Percentiles rank a stretch among this genome's conserved stretches.
Evolutionary conservation across 2,329 filamentous ascomycete genomes (phyloP).

Genomic region (Alternaria longipes): DNA sequence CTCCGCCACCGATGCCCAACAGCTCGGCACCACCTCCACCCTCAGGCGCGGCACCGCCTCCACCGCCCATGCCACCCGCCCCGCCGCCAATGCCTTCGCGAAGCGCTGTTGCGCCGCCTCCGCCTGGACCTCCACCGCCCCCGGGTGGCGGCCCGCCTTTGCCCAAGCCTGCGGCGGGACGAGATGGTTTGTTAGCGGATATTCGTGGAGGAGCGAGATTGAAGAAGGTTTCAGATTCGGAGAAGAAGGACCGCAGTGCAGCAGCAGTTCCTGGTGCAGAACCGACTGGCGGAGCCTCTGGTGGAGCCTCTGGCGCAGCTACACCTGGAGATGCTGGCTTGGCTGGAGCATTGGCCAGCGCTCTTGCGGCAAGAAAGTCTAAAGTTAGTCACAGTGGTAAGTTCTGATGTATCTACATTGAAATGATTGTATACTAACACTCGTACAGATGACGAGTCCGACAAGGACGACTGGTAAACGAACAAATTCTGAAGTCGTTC

Average conservation of each 20-base stretch:
- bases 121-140: constrained; percentile 47
- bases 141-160: constrained; percentile 32
- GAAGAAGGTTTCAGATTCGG: constrained; percentile 76
- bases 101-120: constrained; percentile 39
- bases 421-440: constrained; percentile 37
- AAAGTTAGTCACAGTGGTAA: constrained; percentile 96
- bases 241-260: constrained; percentile 76
- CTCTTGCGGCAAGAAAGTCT: constrained; percentile 84
- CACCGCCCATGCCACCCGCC: constrained; percentile 47
- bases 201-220: constrained; percentile 73
- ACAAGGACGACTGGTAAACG: constrained; percentile 76
- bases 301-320: constrained; percentile 42
- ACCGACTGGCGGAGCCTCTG: constrained; percentile 60
- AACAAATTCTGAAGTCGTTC: constrained; percentile 3
- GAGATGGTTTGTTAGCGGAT: constrained; percentile 71
- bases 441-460: constrained; percentile 74
- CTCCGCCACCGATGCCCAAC: constrained; percentile 16
- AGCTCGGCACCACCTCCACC: constrained; percentile 20
- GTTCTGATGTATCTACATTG: constrained; percentile 14
- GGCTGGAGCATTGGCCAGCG: constrained; percentile 74
- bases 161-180: constrained; percentile 57
- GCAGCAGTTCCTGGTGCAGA: constrained; percentile 66
- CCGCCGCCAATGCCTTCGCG: constrained; percentile 48
- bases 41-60: constrained; percentile 41
- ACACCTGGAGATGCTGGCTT: constrained; percentile 49